Evolutionary conservation across 2,329 filamentous ascomycete genomes (phyloP).

Genomic region (Penicillium sp.): DNA sequence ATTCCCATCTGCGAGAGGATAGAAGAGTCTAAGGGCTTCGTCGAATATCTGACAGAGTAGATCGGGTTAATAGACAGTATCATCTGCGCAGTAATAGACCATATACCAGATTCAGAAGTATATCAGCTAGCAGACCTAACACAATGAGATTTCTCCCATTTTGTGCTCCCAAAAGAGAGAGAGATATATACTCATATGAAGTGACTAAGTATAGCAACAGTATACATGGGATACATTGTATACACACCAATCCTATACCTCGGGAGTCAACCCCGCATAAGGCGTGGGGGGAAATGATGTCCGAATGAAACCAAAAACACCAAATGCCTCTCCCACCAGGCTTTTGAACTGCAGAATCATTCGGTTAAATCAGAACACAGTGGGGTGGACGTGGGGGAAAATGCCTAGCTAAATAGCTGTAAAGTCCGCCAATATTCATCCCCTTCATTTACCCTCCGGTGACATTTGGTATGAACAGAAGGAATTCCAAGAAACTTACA

Average conservation of each 20-base stretch:
- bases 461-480: not conserved
- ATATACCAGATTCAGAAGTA: not conserved
- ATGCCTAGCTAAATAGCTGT: conserved; percentile 2
- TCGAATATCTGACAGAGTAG: not conserved
- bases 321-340: no score
- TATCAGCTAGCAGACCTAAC: not conserved
- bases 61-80: not conserved
- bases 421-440: not conserved
- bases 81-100: not conserved
- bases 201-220: not conserved
- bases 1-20: not conserved
- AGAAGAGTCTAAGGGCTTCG: not conserved
- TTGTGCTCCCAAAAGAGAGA: not conserved
- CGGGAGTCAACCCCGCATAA: conserved; percentile 11
- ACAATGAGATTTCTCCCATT: not conserved
- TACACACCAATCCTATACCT: not conserved
- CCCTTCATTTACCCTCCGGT: not conserved
- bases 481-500: not conserved
- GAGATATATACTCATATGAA: no score
- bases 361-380: not conserved
- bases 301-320: not conserved
- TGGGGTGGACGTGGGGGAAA: conserved; percentile 3
- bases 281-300: not conserved
- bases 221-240: not conserved
- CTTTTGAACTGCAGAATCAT: not conserved